A percentile compares a stretch with the other conserved stretches of the same genome.
phyloP scores from a whole-genome alignment of 1,284 basidiomycete species.

The Lignosus rhinocerotis region DNA sequence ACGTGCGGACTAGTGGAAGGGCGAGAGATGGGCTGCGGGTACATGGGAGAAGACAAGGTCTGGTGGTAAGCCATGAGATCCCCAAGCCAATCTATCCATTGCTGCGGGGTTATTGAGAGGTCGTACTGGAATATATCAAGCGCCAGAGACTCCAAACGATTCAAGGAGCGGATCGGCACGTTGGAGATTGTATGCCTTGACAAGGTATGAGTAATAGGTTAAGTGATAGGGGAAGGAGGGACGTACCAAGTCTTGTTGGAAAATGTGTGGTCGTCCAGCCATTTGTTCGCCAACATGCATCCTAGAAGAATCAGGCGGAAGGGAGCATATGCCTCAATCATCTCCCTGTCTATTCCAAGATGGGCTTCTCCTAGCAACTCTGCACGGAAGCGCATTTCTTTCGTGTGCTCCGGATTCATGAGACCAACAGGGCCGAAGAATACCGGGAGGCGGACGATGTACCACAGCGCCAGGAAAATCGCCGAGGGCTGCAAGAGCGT shows the following conservation, averaged over 20 bases:
- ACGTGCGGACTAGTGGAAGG: constrained; percentile 69
- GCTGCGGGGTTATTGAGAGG: constrained; percentile 58
- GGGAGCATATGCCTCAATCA: constrained; percentile 56
- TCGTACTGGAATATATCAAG: constrained; percentile 70
- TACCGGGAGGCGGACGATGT: constrained; percentile 78
- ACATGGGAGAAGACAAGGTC: constrained; percentile 54
- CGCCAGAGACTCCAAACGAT: constrained; percentile 68
- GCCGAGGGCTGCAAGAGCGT: constrained; percentile 82
- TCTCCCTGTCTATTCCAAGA: constrained; percentile 49
- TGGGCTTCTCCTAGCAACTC: constrained; percentile 57
- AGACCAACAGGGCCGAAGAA: constrained; percentile 50
- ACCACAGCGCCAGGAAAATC: constrained; percentile 80
- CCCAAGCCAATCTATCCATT: constrained; percentile 71
- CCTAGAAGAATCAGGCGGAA: constrained; percentile 81
- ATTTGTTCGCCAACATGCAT: constrained; percentile 88
- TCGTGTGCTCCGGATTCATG: constrained; percentile 35
- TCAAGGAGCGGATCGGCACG: constrained; percentile 66
- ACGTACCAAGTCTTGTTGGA: constrained; percentile 89
- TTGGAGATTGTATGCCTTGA: constrained; percentile 76
- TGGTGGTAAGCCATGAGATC: constrained; percentile 64
- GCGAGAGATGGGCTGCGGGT: constrained; percentile 76
- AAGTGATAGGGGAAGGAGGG: not conserved
- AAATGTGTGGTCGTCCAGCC: constrained; percentile 91
- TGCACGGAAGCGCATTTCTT: constrained; percentile 63
- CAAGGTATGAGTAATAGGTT: not conserved